Conservation (phyloP, 306 rosid species). For the Lathyrus sativus region DNA sequence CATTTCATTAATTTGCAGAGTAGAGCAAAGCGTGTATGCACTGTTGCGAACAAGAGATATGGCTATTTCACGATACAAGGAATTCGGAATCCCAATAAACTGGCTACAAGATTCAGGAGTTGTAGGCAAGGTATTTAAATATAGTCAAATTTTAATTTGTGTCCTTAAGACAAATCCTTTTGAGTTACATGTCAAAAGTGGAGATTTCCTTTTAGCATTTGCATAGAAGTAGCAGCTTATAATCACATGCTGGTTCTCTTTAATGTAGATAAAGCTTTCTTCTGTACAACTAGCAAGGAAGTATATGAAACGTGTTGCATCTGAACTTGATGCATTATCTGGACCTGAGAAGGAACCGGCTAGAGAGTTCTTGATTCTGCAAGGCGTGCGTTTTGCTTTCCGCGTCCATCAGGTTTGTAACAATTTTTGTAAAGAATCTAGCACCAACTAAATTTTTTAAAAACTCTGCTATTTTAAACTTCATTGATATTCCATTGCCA, state of each 20-base stretch:
- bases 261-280: slow-evolving; percentile 83
- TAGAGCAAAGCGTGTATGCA: slow-evolving; percentile 92
- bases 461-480: too few species aligned
- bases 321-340: slow-evolving; percentile 76
- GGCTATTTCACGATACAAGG: slow-evolving; percentile 91
- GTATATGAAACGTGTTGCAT: slow-evolving; percentile 88
- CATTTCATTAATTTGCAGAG: slow-evolving; percentile 49
- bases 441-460: too few species aligned
- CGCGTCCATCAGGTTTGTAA: slow-evolving; percentile 76
- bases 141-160: too few species aligned
- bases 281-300: slow-evolving; percentile 88
- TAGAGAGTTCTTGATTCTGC: slow-evolving; percentile 78
- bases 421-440: neutral
- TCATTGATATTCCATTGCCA: too few species aligned
- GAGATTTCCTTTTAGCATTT: neutral
- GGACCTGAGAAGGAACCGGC: slow-evolving; percentile 87
- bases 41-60: slow-evolving; percentile 89
- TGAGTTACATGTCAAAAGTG: neutral
- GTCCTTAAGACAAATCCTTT: neutral
- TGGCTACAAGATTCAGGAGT: slow-evolving; percentile 93
- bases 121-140: slow-evolving; percentile 81
- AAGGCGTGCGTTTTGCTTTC: slow-evolving; percentile 95
- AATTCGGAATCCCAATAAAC: slow-evolving; percentile 90
- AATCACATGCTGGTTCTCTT: slow-evolving; percentile 22
- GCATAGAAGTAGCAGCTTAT: slow-evolving; percentile 6